Evolutionary conservation across 2,329 filamentous ascomycete genomes (phyloP).

Genomic region (Acrodontium crateriforme): DNA sequence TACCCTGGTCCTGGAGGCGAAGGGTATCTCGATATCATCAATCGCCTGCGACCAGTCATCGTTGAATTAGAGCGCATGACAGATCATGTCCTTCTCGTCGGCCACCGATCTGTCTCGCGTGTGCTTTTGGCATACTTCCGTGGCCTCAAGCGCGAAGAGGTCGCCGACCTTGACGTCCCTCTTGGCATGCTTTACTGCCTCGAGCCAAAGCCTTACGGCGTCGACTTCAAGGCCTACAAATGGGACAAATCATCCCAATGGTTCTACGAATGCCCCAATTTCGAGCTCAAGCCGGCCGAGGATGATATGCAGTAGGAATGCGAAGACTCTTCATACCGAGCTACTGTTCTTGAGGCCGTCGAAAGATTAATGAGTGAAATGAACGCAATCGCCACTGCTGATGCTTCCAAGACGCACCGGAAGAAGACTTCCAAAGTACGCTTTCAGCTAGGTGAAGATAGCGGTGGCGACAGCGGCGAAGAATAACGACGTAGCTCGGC

Average conservation of each 20-base stretch:
- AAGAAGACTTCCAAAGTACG: not conserved
- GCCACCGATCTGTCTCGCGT: slow-evolving; percentile 80
- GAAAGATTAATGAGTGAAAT: not conserved
- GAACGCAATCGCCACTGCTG: no score
- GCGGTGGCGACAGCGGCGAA: not conserved
- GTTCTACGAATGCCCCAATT: slow-evolving; percentile 79
- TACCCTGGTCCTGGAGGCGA: slow-evolving; percentile 94
- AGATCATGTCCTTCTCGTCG: slow-evolving; percentile 84
- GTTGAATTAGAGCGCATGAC: slow-evolving; percentile 95
- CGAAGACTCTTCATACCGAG: not conserved
- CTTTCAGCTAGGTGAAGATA: not conserved
- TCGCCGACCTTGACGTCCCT: slow-evolving; percentile 87
- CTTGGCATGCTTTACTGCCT: slow-evolving; percentile 88
- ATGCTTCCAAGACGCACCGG: not conserved
- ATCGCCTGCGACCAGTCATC: slow-evolving; percentile 85
- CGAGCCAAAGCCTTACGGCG: slow-evolving; percentile 94
- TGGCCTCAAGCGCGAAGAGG: slow-evolving; percentile 77
- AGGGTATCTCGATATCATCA: slow-evolving; percentile 93
- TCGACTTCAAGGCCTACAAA: slow-evolving; percentile 89
- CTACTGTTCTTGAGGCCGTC: not conserved
- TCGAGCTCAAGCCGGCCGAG: slow-evolving; percentile 52
- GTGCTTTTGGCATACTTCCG: slow-evolving; percentile 95
- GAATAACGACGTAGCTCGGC: no score
- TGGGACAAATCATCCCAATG: slow-evolving; percentile 67
- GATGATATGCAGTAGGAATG: slow-evolving; percentile 20